Conservation (phyloP, 2,329 filamentous ascomycete genomes). For the Epicoccum sorghinum region DNA sequence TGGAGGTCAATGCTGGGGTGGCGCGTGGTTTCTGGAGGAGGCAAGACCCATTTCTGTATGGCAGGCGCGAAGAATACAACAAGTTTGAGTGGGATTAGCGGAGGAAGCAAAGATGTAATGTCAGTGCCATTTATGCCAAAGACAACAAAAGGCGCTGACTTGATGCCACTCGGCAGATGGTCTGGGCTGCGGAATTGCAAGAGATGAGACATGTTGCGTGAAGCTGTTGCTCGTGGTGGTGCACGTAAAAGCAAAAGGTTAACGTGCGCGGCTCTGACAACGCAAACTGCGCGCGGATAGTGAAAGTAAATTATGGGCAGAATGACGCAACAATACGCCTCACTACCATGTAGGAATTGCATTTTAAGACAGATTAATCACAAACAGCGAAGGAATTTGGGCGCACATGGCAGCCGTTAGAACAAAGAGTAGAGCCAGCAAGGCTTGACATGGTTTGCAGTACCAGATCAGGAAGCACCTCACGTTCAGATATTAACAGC, state of each 20-base stretch:
- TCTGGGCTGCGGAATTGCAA: conserved; percentile 25
- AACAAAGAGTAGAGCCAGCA: too few species aligned
- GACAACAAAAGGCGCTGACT: conserved; percentile 28
- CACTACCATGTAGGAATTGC: too few species aligned
- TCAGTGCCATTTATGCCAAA: conserved; percentile 27
- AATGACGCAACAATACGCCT: too few species aligned
- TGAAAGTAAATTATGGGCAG: neutral
- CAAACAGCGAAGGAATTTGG: too few species aligned
- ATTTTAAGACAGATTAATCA: too few species aligned
- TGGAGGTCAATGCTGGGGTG: neutral
- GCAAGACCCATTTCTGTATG: conserved; percentile 25
- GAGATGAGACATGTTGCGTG: conserved; percentile 28
- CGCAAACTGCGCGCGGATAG: neutral
- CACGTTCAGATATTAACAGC: too few species aligned
- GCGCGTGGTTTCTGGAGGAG: conserved; percentile 6
- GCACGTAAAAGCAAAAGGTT: too few species aligned
- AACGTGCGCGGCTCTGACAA: too few species aligned
- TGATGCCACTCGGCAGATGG: conserved; percentile 17
- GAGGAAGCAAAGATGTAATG: conserved; percentile 20
- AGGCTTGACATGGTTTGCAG: too few species aligned
- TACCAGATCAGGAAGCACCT: too few species aligned
- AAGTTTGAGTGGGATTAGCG: conserved; percentile 25
- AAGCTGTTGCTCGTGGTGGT: too few species aligned
- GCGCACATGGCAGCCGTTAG: too few species aligned
- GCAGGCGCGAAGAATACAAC: conserved; percentile 31